These are phyloP conservation scores for Pseudogymnoascus sp. DNA, from an alignment of 2,329 filamentous ascomycete genomes.

Conservation along the genomic window DNA sequence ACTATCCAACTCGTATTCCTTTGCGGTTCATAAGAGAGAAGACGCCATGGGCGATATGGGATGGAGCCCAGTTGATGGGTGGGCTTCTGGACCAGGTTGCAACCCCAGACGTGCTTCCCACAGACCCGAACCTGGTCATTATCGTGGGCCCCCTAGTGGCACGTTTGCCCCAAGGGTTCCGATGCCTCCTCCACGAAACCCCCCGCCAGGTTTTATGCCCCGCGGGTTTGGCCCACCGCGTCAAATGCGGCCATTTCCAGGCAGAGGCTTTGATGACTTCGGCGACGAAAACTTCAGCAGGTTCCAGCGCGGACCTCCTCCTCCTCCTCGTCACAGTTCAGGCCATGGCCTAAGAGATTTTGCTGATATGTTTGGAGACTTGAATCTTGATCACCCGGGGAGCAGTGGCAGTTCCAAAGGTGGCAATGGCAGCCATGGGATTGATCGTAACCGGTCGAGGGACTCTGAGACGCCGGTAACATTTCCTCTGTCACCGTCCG, in stretches of 20 bases:
- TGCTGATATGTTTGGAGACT: background rate
- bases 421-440: background rate
- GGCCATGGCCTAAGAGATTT: background rate
- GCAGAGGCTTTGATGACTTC: background rate
- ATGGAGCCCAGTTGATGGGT: slow-evolving; percentile 1
- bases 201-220: background rate
- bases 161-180: background rate
- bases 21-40: background rate
- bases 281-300: background rate
- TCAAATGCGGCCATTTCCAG: background rate
- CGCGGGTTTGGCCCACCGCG: background rate
- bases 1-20: background rate
- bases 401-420: background rate
- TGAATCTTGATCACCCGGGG: background rate
- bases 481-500: background rate
- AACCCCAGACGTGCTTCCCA: background rate
- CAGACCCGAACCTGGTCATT: background rate
- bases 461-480: background rate
- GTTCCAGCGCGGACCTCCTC: background rate
- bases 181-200: background rate
- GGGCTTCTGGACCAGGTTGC: background rate
- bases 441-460: background rate
- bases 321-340: background rate
- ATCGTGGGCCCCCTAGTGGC: background rate
- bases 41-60: background rate